Evolutionary conservation across 352 stramenopile species (phyloP), one percentile per base, ranked within the genome.

Genomic region (Bremia lactucae): DNA sequence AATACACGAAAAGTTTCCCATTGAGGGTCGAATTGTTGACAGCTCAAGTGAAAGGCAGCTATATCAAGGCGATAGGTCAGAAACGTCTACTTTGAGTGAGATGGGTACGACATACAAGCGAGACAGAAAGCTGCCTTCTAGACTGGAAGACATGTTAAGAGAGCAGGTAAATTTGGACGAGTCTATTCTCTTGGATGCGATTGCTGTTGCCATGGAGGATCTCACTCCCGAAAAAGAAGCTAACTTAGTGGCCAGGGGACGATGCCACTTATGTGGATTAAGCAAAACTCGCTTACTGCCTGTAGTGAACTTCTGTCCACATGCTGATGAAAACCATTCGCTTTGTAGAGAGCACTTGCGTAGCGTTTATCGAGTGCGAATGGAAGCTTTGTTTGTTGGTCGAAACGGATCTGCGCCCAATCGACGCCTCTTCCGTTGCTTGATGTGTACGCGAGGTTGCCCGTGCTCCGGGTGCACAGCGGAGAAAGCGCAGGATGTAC

Each of bases 241-340:
- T 55, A 80, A 67, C 52, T 88, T 88, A 48, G 66, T 88, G 46
- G 72, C 72, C 15, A 80, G 77, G 18, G 72, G 75, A 13, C 31
- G 78, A 13, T 88, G 75, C 37, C 75, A 88, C 19, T 42, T 88
- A 23, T 88, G 75, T 37, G 71, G 65, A 31, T 41, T 58, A 26
- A 63, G 38, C 20, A 63, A 77, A 29, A 62, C 53, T 5, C 55
- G 76, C 33, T 65, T 62, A 22, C 62, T 83, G 15, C 68, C 75
- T 2, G 75, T 88, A 2, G 70, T 85, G 41, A 88, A 84, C 39
- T 88, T 88, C 37, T 88, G 75, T 36, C 71, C 75, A 4, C 61
- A 68, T 43, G 78, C 71, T 7, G 51, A 75, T n/a, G 68, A 70
- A 18, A 60, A 53, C 25, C 75, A 88, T 47, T 84, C 75, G 46